A percentile compares a stretch with the other conserved stretches of the same genome.
phyloP scores from a whole-genome alignment of 352 stramenopile species.

The Saprolegnia parasitica region DNA sequence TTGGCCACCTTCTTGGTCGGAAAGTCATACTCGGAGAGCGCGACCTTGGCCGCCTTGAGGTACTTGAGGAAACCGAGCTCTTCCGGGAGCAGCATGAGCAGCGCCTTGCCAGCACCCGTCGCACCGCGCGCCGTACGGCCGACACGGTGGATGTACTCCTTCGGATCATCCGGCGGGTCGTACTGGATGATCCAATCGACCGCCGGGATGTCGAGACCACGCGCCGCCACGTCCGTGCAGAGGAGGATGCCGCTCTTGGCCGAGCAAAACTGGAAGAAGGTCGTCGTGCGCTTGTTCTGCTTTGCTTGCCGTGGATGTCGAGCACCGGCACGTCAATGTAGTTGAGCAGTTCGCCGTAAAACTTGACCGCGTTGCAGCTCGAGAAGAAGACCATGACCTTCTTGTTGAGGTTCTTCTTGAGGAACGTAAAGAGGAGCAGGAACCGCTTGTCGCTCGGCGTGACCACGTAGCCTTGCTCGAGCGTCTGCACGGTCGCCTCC shows the following conservation, averaged over 20 bases:
- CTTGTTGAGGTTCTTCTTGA: slow-evolving; percentile 99
- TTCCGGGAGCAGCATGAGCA: slow-evolving; percentile 97
- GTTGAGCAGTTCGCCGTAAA: slow-evolving; percentile 98
- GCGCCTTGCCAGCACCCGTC: slow-evolving; percentile 87
- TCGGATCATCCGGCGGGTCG: slow-evolving; percentile 86
- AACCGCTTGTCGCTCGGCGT: slow-evolving; percentile 97
- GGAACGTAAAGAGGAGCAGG: slow-evolving; percentile 98
- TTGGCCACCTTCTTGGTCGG: slow-evolving; percentile 96
- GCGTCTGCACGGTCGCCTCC: slow-evolving; percentile 86
- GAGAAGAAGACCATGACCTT: slow-evolving; percentile 97
- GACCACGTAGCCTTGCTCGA: slow-evolving; percentile 98
- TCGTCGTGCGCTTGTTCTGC: slow-evolving; percentile 66
- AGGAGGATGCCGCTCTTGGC: slow-evolving; percentile 72
- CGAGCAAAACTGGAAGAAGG: slow-evolving; percentile 69
- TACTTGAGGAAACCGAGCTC: slow-evolving; percentile 98
- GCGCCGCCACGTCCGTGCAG: slow-evolving; percentile 89
- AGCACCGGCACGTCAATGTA: slow-evolving; percentile 99
- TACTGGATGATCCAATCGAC: slow-evolving; percentile 94
- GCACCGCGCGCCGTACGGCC: slow-evolving; percentile 77
- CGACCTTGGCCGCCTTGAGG: slow-evolving; percentile 95
- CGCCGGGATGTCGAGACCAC: slow-evolving; percentile 90
- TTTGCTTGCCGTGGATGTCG: slow-evolving; percentile 70
- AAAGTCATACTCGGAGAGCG: slow-evolving; percentile 99
- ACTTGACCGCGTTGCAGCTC: slow-evolving; percentile 96
- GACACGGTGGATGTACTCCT: slow-evolving; percentile 89